These are phyloP conservation scores for Malassezia yamatoensis DNA, from an alignment of 1,284 basidiomycete genomes.

Conservation along the genomic window DNA sequence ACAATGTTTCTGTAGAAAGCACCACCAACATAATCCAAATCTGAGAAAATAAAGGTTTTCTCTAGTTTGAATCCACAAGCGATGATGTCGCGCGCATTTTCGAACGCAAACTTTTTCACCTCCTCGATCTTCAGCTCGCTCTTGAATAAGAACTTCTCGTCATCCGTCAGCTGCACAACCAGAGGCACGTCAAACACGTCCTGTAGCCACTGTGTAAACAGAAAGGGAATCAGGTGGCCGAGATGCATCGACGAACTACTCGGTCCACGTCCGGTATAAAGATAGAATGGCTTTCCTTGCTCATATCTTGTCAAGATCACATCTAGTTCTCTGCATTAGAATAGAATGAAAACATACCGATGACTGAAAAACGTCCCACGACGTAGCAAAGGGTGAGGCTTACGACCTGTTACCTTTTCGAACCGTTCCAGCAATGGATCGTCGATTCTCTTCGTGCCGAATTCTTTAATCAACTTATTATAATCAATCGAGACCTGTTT, in stretches of 20 bases:
- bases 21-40: slow-evolving; percentile 77
- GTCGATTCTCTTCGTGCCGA: slow-evolving; percentile 78
- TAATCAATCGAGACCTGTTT: slow-evolving; percentile 69
- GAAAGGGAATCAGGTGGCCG: slow-evolving; percentile 93
- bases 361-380: slow-evolving; percentile 97
- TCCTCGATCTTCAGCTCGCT: slow-evolving; percentile 83
- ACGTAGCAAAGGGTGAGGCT: slow-evolving; percentile 79
- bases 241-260: slow-evolving; percentile 95
- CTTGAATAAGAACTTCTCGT: slow-evolving; percentile 99
- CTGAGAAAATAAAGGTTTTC: slow-evolving; percentile 94
- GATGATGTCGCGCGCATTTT: slow-evolving; percentile 90
- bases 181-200: slow-evolving; percentile 89
- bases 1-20: slow-evolving; percentile 90
- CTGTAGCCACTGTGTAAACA: slow-evolving; percentile 98
- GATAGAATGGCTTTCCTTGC: slow-evolving; percentile 90
- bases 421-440: slow-evolving; percentile 72
- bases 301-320: slow-evolving; percentile 89
- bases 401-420: slow-evolving; percentile 77
- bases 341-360: slow-evolving; percentile 55
- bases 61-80: slow-evolving; percentile 84
- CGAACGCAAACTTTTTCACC: slow-evolving; percentile 68
- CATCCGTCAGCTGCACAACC: slow-evolving; percentile 92
- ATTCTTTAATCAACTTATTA: slow-evolving; percentile 85
- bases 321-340: slow-evolving; percentile 66
- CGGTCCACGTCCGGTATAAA: slow-evolving; percentile 95